Percentiles rank a stretch among this genome's conserved stretches.
phyloP scores from a whole-genome alignment of 768 basidiomycete species.

The Lactifluus echinatus region DNA sequence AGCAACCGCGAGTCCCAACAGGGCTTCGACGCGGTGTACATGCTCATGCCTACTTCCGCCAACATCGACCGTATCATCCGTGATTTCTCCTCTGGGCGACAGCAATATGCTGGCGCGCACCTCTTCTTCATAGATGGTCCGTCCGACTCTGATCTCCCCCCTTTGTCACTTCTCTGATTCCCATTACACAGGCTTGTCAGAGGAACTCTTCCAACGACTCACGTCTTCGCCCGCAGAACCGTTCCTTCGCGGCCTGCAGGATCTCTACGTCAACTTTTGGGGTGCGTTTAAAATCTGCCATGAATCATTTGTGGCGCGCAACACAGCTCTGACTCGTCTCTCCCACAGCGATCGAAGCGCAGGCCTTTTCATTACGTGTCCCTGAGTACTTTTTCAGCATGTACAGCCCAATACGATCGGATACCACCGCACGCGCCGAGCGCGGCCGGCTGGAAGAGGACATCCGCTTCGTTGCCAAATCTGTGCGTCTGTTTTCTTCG shows the following conservation, averaged over 20 bases:
- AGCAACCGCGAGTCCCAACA: constrained; percentile 75
- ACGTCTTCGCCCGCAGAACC: constrained; percentile 70
- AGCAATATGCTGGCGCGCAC: constrained; percentile 77
- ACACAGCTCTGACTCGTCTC: background rate
- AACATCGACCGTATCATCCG: constrained; percentile 87
- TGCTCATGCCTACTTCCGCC: constrained; percentile 90
- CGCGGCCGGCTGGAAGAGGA: constrained; percentile 82
- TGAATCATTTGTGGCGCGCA: too few relatives aligned
- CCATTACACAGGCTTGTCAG: constrained; percentile 57
- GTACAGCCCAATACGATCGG: constrained; percentile 75
- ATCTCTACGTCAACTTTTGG: constrained; percentile 91
- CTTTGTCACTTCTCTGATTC: background rate
- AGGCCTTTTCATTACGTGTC: constrained; percentile 70
- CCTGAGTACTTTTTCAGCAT: constrained; percentile 83
- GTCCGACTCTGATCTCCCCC: constrained; percentile 18
- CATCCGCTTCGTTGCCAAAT: constrained; percentile 63
- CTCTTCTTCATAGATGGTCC: constrained; percentile 89
- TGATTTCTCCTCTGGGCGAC: constrained; percentile 61
- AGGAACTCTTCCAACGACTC: constrained; percentile 66
- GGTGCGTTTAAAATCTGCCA: too few relatives aligned
- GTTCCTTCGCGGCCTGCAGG: constrained; percentile 66
- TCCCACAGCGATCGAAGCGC: constrained; percentile 73
- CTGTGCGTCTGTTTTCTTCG: constrained; percentile 34
- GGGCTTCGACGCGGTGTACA: constrained; percentile 84
- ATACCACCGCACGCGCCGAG: constrained; percentile 55